phyloP scores from a whole-genome alignment of 305 asterid genomes.

The Striga hermonthica region DNA sequence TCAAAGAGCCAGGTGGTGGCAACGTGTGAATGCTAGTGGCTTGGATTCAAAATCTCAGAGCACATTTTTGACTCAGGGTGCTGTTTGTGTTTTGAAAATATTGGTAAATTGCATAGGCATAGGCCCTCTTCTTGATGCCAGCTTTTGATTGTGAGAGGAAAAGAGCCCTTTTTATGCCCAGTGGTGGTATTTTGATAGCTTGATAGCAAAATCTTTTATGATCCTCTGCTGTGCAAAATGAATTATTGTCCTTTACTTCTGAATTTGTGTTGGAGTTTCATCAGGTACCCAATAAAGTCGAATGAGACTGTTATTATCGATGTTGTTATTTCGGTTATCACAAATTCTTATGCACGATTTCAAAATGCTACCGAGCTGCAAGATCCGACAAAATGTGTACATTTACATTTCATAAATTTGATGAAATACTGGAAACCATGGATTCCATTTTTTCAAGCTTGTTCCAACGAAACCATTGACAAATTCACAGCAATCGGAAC shows the following conservation, averaged over 20 bases:
- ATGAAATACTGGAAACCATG: background rate
- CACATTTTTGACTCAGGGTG: constrained; percentile 28
- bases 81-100: constrained; percentile 22
- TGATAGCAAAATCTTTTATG: constrained; percentile 23
- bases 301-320: too few species aligned
- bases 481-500: constrained; percentile 27
- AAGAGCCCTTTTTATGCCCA: constrained; percentile 18
- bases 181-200: constrained; percentile 14
- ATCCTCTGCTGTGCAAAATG: constrained; percentile 16
- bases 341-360: too few species aligned
- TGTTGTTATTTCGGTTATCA: background rate
- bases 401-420: background rate
- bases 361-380: too few species aligned
- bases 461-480: background rate
- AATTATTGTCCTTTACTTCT: constrained; percentile 17
- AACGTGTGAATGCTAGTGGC: constrained; percentile 26
- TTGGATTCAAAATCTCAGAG: constrained; percentile 14
- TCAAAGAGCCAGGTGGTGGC: constrained; percentile 49
- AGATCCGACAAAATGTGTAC: too few species aligned
- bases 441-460: background rate
- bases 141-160: constrained; percentile 4
- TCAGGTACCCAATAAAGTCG: constrained; percentile 21
- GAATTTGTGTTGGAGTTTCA: constrained; percentile 28
- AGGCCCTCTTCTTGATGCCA: constrained; percentile 24
- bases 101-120: constrained; percentile 15